phyloP scores from a whole-genome alignment of 805 yeast species.

The Debaryomyces maramus region DNA sequence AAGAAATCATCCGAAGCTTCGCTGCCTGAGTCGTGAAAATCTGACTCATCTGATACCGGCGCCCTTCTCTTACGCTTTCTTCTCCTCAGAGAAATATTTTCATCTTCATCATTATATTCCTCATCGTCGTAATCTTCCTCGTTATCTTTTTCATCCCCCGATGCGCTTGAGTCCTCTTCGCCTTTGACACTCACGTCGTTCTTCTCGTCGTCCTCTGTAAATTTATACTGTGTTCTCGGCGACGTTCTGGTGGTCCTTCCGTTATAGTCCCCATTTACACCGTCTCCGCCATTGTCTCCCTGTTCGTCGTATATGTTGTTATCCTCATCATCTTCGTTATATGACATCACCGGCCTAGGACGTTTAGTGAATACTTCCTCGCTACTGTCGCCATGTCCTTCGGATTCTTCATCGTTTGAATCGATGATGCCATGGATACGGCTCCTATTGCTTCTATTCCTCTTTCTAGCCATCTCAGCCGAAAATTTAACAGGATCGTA shows the following conservation, averaged over 20 bases:
- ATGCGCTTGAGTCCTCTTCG: slow-evolving; percentile 13
- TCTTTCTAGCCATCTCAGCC: slow-evolving; percentile 15
- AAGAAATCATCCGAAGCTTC: slow-evolving; percentile 26
- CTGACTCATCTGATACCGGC: slow-evolving; percentile 21
- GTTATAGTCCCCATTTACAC: neutral
- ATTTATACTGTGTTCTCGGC: neutral
- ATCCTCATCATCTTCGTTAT: slow-evolving; percentile 15
- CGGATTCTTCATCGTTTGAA: neutral
- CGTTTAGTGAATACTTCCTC: slow-evolving; percentile 7
- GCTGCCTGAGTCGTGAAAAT: slow-evolving; percentile 19
- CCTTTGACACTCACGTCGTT: slow-evolving; percentile 11
- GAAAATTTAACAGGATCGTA: slow-evolving; percentile 12
- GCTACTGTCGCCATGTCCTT: slow-evolving; percentile 4
- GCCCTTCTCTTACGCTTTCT: slow-evolving; percentile 9
- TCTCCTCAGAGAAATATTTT: slow-evolving; percentile 6
- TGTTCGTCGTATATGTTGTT: slow-evolving; percentile 15
- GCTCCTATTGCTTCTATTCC: neutral
- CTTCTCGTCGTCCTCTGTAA: slow-evolving; percentile 23
- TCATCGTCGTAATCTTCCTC: slow-evolving; percentile 22
- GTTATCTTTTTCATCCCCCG: slow-evolving; percentile 16
- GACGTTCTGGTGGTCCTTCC: neutral
- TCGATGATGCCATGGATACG: neutral
- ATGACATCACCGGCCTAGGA: slow-evolving; percentile 11
- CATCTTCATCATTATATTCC: slow-evolving; percentile 14
- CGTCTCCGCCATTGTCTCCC: slow-evolving; percentile 28